phyloP scores from a whole-genome alignment of 441 rosid genomes.

The Hura crepitans region DNA sequence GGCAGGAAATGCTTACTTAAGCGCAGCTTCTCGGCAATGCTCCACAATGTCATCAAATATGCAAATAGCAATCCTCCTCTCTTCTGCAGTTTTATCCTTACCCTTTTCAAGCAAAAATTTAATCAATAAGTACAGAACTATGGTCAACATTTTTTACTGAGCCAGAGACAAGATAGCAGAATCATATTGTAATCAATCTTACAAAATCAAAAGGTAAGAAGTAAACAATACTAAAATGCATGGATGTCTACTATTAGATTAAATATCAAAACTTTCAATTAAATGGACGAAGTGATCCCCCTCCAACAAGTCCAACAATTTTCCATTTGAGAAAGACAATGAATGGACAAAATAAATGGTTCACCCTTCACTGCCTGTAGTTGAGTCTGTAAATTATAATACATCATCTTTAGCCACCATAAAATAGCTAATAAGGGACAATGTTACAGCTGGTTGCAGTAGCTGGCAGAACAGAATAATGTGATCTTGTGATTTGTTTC shows the following conservation, averaged over 20 bases:
- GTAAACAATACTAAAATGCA: neutral
- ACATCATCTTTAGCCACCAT: slow-evolving; percentile 11
- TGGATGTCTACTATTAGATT: neutral
- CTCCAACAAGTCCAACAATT: slow-evolving; percentile 2
- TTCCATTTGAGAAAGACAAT: neutral
- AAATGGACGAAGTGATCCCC: neutral
- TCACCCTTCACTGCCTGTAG: neutral
- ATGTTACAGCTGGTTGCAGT: no score
- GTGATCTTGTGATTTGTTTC: no score
- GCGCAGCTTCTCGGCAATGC: slow-evolving; percentile 90
- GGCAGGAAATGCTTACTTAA: slow-evolving; percentile 50
- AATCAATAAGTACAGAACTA: neutral
- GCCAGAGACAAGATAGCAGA: neutral
- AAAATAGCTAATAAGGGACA: neutral
- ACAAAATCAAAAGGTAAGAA: neutral
- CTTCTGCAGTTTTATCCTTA: slow-evolving; percentile 96
- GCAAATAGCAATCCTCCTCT: slow-evolving; percentile 98
- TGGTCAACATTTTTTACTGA: neutral
- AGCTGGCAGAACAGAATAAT: no score
- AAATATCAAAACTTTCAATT: neutral
- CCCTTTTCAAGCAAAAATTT: slow-evolving; percentile 42
- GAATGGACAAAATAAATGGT: neutral
- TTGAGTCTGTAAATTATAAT: neutral
- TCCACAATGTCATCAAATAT: slow-evolving; percentile 98
- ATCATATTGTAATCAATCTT: neutral